Conservation (phyloP, 2,329 filamentous ascomycete genomes). For the Teratosphaeria gauchensis region DNA sequence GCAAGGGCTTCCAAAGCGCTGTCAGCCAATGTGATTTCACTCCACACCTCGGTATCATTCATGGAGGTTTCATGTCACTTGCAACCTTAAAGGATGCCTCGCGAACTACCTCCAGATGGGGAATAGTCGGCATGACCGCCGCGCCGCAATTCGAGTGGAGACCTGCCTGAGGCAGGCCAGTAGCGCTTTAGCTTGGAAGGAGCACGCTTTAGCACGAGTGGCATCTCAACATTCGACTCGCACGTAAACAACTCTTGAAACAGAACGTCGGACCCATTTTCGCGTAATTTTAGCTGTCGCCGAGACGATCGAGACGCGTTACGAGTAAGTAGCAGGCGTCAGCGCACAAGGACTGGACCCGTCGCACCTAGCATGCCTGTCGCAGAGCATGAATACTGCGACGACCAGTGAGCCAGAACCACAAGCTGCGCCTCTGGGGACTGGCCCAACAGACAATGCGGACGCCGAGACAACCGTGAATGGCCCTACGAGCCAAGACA, state of each 20-base stretch:
- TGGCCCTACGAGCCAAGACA: constrained; percentile 1
- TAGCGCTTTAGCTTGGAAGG: background rate
- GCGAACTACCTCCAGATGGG: no score
- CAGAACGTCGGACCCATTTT: background rate
- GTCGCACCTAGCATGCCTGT: background rate
- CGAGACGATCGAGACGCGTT: background rate
- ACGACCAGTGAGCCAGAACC: background rate
- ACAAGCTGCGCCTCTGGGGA: background rate
- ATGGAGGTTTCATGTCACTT: no score
- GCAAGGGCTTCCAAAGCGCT: no score
- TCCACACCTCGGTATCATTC: no score
- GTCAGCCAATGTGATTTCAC: no score
- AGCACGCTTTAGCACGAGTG: background rate
- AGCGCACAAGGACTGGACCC: background rate
- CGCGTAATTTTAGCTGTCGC: background rate
- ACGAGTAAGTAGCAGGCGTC: background rate
- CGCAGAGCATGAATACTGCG: background rate
- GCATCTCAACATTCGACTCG: background rate
- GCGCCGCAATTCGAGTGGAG: no score
- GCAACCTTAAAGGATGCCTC: no score
- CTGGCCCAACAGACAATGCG: background rate
- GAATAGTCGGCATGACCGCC: no score
- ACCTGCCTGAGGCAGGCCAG: no score
- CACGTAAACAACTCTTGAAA: background rate
- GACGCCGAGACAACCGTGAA: constrained; percentile 1